Base-by-base conservation (phyloP, 176 grass and related monocot genomes). In the Dendrocalamus sinicus region DNA sequence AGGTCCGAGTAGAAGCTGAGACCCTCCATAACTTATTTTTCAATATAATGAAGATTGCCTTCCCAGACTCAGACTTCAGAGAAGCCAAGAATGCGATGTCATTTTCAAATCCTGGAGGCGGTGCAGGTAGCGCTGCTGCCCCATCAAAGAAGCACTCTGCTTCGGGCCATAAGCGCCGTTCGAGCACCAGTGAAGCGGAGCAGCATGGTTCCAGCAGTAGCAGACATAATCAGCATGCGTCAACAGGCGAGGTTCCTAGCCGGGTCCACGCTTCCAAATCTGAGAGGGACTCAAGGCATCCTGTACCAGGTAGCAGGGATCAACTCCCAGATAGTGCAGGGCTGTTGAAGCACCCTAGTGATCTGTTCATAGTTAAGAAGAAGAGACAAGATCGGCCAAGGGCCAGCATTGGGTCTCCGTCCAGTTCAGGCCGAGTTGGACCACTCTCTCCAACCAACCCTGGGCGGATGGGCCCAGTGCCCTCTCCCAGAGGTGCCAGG, bases 21-120 rank as follows among this genome's bases (percentile, higher is more conserved):
- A 94, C 91, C 57, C 86, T 99, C 61, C 92, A 96, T 69, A 89
- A 48, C 68, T 70, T 99, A 73, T 99, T 99, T 77, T 99, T 99
- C 84, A 91, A 96, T 39, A 96, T 94, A 71, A 93, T 99, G 97
- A 99, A 96, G 86, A 96, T 99, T 60, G 97, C 97, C 8, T 99
- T 99, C 86, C 97, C 97, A 22, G 97, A 99, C 83, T 89, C 92
- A 6, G 97, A 99, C 80, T 99, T 99, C 66, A 83, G 82, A 23
- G 92, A 99, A 79, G 84, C 91, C 9, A 99, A 87, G 78, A 92
- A 81, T 14, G 72, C 83, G 0, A 79, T 92, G 16, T 86, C 90
- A 8, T 89, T 99, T 91, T 84, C 89, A 4, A 94, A 76, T 71
- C 89, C 90, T 22, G 81, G 83, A 46, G 84, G 86, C 40, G 53